Conservation (phyloP, 1,284 basidiomycete species). For the Apiotrichum mycotoxinovorans region DNA sequence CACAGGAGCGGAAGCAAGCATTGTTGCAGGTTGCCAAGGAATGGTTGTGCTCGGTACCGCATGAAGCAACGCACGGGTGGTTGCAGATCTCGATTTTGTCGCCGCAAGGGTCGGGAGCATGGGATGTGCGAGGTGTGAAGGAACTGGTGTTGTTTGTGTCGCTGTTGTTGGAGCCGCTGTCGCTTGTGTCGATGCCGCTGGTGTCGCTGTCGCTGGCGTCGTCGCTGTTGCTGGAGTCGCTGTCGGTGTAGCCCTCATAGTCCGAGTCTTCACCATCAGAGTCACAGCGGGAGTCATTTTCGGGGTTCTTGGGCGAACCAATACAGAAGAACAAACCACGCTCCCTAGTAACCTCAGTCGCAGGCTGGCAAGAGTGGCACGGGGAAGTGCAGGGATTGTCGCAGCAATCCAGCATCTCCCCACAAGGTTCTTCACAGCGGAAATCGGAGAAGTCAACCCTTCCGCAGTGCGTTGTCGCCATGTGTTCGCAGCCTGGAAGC, state of each 20-base stretch:
- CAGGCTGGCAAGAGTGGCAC: slow-evolving; percentile 63
- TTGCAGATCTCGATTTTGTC: not conserved
- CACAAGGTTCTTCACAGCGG: slow-evolving; percentile 55
- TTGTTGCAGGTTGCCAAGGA: not conserved
- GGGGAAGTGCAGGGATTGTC: slow-evolving; percentile 55
- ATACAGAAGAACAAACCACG: too few species aligned
- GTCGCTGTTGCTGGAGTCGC: too few species aligned
- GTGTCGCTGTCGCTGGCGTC: too few species aligned
- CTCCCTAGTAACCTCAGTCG: not conserved
- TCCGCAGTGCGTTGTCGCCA: slow-evolving; percentile 53
- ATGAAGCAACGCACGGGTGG: not conserved
- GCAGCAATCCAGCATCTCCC: slow-evolving; percentile 57
- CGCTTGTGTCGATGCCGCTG: not conserved
- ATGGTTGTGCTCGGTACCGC: not conserved
- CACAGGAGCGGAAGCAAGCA: not conserved
- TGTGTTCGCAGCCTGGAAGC: slow-evolving; percentile 61
- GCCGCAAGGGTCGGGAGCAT: not conserved
- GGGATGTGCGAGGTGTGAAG: not conserved
- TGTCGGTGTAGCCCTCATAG: too few species aligned
- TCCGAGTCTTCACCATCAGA: slow-evolving; percentile 18
- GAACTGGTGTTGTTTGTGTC: too few species aligned
- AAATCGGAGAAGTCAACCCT: slow-evolving; percentile 48
- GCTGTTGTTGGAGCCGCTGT: too few species aligned
- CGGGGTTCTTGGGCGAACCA: too few species aligned
- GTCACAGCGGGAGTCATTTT: too few species aligned